Base-by-base conservation (phyloP, 2,329 filamentous ascomycete species). In the Colletotrichum sp. region DNA sequence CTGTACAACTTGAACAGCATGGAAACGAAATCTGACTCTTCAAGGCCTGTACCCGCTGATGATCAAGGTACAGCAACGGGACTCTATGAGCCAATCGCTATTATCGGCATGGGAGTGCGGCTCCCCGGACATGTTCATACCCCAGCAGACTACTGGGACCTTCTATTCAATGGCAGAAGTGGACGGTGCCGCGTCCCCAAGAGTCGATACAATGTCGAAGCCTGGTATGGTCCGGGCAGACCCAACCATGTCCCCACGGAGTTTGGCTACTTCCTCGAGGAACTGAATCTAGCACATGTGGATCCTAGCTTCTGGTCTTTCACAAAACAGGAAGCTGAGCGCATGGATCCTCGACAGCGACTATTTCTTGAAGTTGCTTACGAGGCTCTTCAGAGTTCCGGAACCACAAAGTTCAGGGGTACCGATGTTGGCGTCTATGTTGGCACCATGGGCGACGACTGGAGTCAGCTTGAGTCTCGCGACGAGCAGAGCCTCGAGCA, bases 231-330 rank as follows among this genome's bases (percentile, higher is more conserved):
- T 24, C 74, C 76, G 5, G 64, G 74, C 8, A 76, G 71, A 57
- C 30, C 28, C 5, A 39, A 26, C 1, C 72, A 76, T n/a, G 76
- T 78, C 4, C 74, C 66, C 5, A 80, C 73, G 16, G 65, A 80
- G 57, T 66, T 81, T 13, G 82, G 80, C 4, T 80, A 83, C 65
- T 84, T 81, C 49, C 79, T 85, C 2, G 71, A 80, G 6, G 78
- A 81, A 28, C 15, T 77, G 4, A 78, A 84, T 24, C 70, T 83
- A 5, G 68, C 76, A 5, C 60, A 78, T n/a, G 74, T 84, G 15
- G 83, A 85, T 70, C 71, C 82, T 1, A 79, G 78, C 10, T 84
- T 85, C 75, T 85, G 83, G 75, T 81, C 79, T 4, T 80, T 85
- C 72, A 80, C 70, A 8, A 79, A 24, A 24, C 72, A 77, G 21